Evolutionary conservation across 106 monocot species (phyloP).

Genomic region (Dioscorea dumetorum): DNA sequence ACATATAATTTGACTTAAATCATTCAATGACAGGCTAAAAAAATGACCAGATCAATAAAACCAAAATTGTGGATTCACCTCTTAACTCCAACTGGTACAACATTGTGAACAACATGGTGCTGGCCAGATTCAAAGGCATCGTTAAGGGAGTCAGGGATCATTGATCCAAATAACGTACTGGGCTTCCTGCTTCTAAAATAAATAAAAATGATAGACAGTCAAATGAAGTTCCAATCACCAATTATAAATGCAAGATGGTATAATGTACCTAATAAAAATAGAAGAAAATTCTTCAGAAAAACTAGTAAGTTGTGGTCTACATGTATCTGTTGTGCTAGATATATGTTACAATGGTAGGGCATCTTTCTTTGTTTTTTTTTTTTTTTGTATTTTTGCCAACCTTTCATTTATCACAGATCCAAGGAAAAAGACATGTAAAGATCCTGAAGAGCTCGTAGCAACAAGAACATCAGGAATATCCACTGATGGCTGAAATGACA

Average conservation of each 20-base stretch:
- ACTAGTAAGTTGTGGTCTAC: background rate
- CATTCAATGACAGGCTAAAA: background rate
- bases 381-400: conserved; percentile 19
- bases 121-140: conserved; percentile 66
- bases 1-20: background rate
- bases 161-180: conserved; percentile 50
- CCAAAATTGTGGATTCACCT: conserved; percentile 35
- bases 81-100: conserved; percentile 55
- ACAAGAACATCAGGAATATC: conserved; percentile 88
- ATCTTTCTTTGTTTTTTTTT: too few species aligned
- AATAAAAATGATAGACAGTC: background rate
- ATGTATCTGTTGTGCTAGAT: background rate
- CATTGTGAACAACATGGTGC: conserved; percentile 87
- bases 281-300: background rate
- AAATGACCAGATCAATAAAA: background rate
- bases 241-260: too few species aligned
- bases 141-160: conserved; percentile 68
- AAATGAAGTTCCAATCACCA: too few species aligned
- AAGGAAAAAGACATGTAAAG: conserved; percentile 80
- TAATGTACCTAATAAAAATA: background rate
- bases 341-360: background rate
- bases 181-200: conserved; percentile 31
- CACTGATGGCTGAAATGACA: conserved; percentile 77
- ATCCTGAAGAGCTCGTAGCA: conserved; percentile 85
- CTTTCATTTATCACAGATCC: conserved; percentile 49